A percentile compares a stretch with the other conserved stretches of the same genome.
Conservation (phyloP, 768 basidiomycete species). For the Suillus paluster region DNA sequence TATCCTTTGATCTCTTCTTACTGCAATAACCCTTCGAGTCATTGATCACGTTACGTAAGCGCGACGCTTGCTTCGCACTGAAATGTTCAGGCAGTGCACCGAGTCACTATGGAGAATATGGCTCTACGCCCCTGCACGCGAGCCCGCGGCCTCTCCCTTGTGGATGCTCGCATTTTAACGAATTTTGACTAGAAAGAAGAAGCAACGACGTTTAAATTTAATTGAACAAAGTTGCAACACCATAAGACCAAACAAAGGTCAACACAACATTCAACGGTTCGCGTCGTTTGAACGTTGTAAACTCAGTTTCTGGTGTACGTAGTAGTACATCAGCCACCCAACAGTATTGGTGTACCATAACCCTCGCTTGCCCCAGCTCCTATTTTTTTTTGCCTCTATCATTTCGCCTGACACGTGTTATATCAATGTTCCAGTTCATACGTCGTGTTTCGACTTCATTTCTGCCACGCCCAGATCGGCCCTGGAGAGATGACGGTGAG, state of each 20-base stretch:
- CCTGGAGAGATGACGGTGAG: conserved; percentile 81
- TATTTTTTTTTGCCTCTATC: conserved; percentile 1
- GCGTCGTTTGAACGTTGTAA: conserved; percentile 1
- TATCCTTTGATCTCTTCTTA: conserved; percentile 4
- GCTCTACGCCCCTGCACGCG: too few relatives aligned
- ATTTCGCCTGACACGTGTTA: background rate
- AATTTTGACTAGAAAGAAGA: background rate
- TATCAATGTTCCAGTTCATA: conserved; percentile 65
- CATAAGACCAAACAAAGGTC: conserved; percentile 28
- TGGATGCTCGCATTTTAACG: background rate
- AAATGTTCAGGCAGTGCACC: background rate
- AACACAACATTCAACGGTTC: conserved; percentile 19
- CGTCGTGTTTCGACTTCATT: conserved; percentile 73
- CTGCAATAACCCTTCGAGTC: conserved; percentile 8
- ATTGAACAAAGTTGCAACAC: conserved; percentile 2
- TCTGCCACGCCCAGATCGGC: conserved; percentile 71
- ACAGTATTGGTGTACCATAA: background rate
- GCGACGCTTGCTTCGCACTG: background rate
- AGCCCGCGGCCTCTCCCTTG: too few relatives aligned
- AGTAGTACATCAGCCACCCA: conserved; percentile 4
- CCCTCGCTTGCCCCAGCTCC: background rate
- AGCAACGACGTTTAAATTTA: too few relatives aligned
- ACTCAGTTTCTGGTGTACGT: conserved; percentile 3
- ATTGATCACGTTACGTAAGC: conserved; percentile 14
- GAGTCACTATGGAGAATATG: too few relatives aligned